Percentiles rank a stretch among this genome's conserved stretches.
These are phyloP conservation scores for Arbutus unedo DNA, from an alignment of 148 eudicot species.

Conservation along the genomic window DNA sequence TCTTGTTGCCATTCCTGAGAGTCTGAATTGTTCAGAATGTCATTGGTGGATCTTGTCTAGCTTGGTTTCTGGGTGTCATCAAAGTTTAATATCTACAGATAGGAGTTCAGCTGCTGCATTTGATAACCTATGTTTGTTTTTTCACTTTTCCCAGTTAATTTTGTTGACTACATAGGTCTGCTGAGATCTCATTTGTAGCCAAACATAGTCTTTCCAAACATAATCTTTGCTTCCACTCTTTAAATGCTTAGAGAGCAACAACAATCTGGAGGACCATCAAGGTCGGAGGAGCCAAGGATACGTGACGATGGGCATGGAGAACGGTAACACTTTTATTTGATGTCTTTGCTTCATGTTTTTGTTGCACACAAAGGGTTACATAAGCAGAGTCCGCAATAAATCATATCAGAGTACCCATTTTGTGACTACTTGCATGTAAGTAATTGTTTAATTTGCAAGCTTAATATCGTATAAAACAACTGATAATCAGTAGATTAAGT, in stretches of 20 bases:
- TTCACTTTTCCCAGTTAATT: not conserved
- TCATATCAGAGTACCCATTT: not conserved
- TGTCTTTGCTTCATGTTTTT: not conserved
- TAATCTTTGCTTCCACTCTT: not conserved
- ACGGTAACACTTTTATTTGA: conserved; percentile 20
- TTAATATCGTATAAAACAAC: not conserved
- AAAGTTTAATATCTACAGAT: not conserved
- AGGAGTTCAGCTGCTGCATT: not conserved
- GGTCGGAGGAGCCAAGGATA: conserved; percentile 79
- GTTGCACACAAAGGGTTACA: not conserved
- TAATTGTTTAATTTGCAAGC: not conserved
- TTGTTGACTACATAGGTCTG: not conserved
- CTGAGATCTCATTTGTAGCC: not conserved
- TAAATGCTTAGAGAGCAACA: conserved; percentile 49
- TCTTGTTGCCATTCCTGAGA: not conserved
- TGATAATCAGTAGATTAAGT: not conserved
- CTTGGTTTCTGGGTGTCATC: not conserved
- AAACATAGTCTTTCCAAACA: not conserved
- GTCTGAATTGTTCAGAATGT: not conserved
- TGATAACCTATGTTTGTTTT: not conserved
- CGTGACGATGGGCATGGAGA: conserved; percentile 62
- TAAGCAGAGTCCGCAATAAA: not conserved
- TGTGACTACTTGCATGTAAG: not conserved
- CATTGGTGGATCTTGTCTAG: not conserved
- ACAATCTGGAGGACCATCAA: conserved; percentile 63